Conservation (phyloP, 768 basidiomycete genomes). For the Dacryopinax primogenitus region DNA sequence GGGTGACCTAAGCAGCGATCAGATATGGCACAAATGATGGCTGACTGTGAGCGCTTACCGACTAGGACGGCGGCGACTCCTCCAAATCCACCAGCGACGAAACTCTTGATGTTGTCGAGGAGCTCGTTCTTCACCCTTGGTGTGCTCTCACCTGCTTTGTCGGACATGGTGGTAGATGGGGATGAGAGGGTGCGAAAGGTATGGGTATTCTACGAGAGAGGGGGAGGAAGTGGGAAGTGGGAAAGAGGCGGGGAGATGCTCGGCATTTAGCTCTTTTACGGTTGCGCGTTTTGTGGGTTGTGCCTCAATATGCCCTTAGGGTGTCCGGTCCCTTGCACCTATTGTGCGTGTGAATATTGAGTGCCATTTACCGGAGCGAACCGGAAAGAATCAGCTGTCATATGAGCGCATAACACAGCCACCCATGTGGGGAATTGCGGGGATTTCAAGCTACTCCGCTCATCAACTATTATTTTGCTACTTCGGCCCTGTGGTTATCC, state of each 20-base stretch:
- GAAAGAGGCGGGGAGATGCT: background rate
- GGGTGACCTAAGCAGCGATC: conserved; percentile 61
- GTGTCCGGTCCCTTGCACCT: conserved; percentile 1
- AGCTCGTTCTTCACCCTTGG: conserved; percentile 1
- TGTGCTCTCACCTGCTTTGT: background rate
- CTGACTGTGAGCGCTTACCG: conserved; percentile 35
- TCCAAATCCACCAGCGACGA: conserved; percentile 87
- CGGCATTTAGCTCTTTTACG: background rate
- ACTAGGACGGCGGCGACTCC: conserved; percentile 79
- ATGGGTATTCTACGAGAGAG: conserved; percentile 5
- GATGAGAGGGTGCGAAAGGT: background rate
- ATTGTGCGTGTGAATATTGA: background rate
- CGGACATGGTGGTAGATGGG: background rate
- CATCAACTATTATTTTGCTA: background rate
- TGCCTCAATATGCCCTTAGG: background rate
- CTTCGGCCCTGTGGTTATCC: background rate
- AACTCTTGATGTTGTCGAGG: conserved; percentile 47
- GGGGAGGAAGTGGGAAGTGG: background rate
- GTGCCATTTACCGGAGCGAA: background rate
- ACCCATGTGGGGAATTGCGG: background rate
- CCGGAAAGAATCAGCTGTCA: conserved; percentile 5
- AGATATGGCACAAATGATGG: background rate
- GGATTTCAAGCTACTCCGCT: background rate
- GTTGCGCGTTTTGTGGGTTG: background rate
- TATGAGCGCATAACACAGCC: background rate